These are phyloP conservation scores for Pichia phayaonensis DNA, from an alignment of 805 yeast species.

Conservation along the genomic window DNA sequence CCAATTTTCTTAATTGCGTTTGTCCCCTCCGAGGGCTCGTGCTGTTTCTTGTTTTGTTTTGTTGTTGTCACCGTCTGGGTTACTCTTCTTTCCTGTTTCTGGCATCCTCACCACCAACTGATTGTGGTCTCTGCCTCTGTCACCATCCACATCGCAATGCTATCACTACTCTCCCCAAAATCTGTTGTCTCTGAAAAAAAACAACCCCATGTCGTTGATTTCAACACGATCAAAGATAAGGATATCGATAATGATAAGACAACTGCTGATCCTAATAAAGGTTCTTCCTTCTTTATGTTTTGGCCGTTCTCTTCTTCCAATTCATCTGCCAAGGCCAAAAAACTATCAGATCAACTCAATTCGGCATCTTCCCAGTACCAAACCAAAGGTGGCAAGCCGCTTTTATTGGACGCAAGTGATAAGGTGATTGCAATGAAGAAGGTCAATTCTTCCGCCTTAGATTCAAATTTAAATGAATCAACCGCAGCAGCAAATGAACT, in stretches of 20 bases:
- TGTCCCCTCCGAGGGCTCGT: background rate
- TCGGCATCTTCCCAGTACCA: background rate
- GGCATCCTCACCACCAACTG: background rate
- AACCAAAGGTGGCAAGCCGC: background rate
- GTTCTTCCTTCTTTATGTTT: background rate
- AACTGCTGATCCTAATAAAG: background rate
- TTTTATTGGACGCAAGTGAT: background rate
- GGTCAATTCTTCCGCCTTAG: slow-evolving; percentile 8
- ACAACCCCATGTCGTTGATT: slow-evolving; percentile 16
- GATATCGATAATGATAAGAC: background rate
- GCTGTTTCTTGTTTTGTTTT: background rate
- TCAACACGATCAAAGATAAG: slow-evolving; percentile 16
- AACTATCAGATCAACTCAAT: background rate
- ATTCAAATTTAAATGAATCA: slow-evolving; percentile 1
- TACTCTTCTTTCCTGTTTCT: background rate
- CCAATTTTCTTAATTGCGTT: no score
- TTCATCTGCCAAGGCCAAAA: background rate
- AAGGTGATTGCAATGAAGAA: slow-evolving; percentile 29
- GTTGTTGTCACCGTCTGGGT: background rate
- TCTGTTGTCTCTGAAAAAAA: background rate
- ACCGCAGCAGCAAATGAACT: background rate
- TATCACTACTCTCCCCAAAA: slow-evolving; percentile 1
- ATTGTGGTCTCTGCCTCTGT: background rate
- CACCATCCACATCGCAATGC: background rate
- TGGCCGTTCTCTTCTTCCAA: background rate